Percentiles rank a stretch among this genome's conserved stretches.
Conservation (phyloP, 805 yeast genomes). For the Candida patagonica region DNA sequence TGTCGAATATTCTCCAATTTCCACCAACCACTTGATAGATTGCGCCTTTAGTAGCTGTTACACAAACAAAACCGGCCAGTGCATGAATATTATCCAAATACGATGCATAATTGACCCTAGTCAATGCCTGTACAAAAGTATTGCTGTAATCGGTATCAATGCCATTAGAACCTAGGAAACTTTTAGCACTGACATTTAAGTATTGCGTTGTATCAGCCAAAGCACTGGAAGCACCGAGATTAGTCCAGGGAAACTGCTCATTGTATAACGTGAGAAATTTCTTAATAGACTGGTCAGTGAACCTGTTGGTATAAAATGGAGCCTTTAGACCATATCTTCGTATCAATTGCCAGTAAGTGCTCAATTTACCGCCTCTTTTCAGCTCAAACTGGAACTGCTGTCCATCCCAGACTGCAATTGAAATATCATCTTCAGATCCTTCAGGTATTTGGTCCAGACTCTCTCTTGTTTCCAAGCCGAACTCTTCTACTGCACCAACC, state of each 20-base stretch:
- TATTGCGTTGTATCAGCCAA: constrained; percentile 23
- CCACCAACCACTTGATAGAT: constrained; percentile 34
- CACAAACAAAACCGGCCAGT: constrained; percentile 33
- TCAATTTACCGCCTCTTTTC: neutral
- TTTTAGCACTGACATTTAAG: constrained; percentile 21
- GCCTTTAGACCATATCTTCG: constrained; percentile 15
- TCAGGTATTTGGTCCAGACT: constrained; percentile 1
- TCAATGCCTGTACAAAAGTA: constrained; percentile 33
- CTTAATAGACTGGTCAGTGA: constrained; percentile 17
- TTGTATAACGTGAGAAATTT: constrained; percentile 29
- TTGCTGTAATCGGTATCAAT: constrained; percentile 23
- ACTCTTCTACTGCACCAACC: constrained; percentile 30
- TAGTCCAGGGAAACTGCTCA: constrained; percentile 28
- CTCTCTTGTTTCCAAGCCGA: constrained; percentile 23
- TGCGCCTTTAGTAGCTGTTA: constrained; percentile 33
- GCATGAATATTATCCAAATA: constrained; percentile 36
- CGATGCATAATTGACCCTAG: constrained; percentile 38
- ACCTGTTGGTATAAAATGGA: constrained; percentile 19
- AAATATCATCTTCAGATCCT: neutral
- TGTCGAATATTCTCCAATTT: constrained; percentile 35
- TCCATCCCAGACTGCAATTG: constrained; percentile 3
- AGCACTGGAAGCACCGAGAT: constrained; percentile 18
- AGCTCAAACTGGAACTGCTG: neutral
- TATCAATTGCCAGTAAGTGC: constrained; percentile 8
- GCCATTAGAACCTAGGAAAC: constrained; percentile 19